Conservation (phyloP, 495 filamentous ascomycete genomes). For the Talaromyces wortmannii region DNA sequence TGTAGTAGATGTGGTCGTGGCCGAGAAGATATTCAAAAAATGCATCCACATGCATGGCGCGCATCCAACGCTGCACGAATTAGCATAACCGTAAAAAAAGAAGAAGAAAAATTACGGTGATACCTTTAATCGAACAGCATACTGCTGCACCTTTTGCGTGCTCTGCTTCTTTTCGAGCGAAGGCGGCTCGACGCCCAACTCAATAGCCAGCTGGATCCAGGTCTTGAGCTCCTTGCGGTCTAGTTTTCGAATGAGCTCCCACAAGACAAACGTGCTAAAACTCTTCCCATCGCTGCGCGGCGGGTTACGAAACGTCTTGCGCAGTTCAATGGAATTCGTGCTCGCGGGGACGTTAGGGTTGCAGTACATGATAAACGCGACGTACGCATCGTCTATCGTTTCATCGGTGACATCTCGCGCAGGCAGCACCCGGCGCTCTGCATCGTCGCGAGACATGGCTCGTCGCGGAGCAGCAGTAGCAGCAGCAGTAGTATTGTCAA, state of each 20-base stretch:
- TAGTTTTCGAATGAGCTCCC: conserved; percentile 74
- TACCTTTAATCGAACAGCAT: conserved; percentile 92
- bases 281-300: conserved; percentile 90
- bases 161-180: conserved; percentile 81
- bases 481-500: conserved; percentile 21
- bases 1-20: conserved; percentile 77
- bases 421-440: conserved; percentile 48
- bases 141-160: conserved; percentile 95
- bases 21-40: conserved; percentile 89
- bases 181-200: conserved; percentile 86
- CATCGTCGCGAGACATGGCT: conserved; percentile 23
- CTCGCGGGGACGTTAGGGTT: conserved; percentile 68
- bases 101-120: too few relatives aligned
- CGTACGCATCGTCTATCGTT: conserved; percentile 82
- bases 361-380: conserved; percentile 86
- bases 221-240: conserved; percentile 91
- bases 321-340: conserved; percentile 67
- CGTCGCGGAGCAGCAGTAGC: conserved; percentile 9
- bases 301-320: conserved; percentile 73
- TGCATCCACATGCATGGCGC: conserved; percentile 93
- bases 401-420: conserved; percentile 61
- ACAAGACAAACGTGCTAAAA: conserved; percentile 79
- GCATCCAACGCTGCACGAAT: conserved; percentile 91
- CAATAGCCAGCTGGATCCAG: conserved; percentile 86
- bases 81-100: too few relatives aligned